A percentile compares a stretch with the other conserved stretches of the same genome.
Evolutionary conservation across 345 rosid genomes (phyloP).

Genomic region (Eutrema heterophyllum): DNA sequence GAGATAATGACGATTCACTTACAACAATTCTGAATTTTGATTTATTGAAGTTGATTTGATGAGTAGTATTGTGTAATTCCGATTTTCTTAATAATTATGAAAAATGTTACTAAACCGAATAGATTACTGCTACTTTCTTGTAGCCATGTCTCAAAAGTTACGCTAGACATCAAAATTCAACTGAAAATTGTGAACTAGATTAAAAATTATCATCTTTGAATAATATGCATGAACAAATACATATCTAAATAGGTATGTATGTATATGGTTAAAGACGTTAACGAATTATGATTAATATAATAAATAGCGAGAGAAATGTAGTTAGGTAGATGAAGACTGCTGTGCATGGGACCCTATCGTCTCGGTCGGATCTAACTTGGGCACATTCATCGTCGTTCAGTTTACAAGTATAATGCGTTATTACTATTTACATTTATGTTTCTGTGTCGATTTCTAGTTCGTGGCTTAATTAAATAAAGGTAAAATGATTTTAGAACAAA

Average conservation of each 20-base stretch:
- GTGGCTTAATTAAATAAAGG: not conserved
- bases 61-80: no score
- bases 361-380: slow-evolving; percentile 15
- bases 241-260: not conserved
- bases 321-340: not conserved
- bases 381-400: slow-evolving; percentile 1
- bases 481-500: not conserved
- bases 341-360: slow-evolving; percentile 12
- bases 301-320: not conserved
- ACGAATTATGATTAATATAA: not conserved
- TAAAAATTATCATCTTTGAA: not conserved
- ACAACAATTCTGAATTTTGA: no score
- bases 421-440: not conserved
- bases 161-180: not conserved
- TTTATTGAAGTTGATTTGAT: no score
- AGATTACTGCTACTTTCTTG: not conserved
- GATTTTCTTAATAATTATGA: no score
- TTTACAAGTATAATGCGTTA: not conserved
- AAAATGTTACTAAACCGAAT: no score
- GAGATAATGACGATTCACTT: no score
- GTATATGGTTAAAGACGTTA: not conserved
- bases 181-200: not conserved
- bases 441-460: slow-evolving; percentile 1
- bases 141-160: not conserved
- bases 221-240: not conserved